phyloP scores from a whole-genome alignment of 1,284 basidiomycete species.

The Papiliotrema fonsecae region DNA sequence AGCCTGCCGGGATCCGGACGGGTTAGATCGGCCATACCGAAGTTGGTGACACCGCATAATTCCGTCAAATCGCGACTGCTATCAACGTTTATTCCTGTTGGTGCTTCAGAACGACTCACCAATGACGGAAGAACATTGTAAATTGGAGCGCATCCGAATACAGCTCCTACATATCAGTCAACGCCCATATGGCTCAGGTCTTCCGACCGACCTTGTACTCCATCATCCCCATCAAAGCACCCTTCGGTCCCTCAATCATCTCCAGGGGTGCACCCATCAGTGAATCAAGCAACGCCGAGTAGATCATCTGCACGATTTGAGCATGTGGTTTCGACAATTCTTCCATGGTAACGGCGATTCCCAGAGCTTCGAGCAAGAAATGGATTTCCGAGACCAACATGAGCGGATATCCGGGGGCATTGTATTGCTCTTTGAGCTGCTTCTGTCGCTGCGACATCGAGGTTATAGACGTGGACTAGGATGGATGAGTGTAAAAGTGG shows the following conservation, averaged over 20 bases:
- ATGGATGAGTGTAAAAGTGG: neutral
- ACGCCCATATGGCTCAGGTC: neutral
- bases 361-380: slow-evolving; percentile 35
- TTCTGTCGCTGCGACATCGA: slow-evolving; percentile 20
- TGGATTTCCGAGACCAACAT: slow-evolving; percentile 30
- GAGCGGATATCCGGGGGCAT: slow-evolving; percentile 32
- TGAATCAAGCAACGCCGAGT: slow-evolving; percentile 57
- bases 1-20: slow-evolving; percentile 69
- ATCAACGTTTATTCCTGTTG: neutral
- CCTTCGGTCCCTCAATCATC: slow-evolving; percentile 58
- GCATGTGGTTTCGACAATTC: slow-evolving; percentile 65
- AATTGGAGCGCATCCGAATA: slow-evolving; percentile 57
- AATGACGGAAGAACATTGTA: slow-evolving; percentile 62
- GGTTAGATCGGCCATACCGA: slow-evolving; percentile 67
- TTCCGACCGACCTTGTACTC: slow-evolving; percentile 51
- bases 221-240: slow-evolving; percentile 54
- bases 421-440: slow-evolving; percentile 7
- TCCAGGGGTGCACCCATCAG: slow-evolving; percentile 63
- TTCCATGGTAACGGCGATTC: slow-evolving; percentile 56
- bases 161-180: slow-evolving; percentile 54
- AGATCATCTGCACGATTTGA: slow-evolving; percentile 58
- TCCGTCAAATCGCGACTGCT: slow-evolving; percentile 61
- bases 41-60: slow-evolving; percentile 70
- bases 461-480: neutral
- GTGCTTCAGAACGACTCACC: slow-evolving; percentile 49